A percentile compares a stretch with the other conserved stretches of the same genome.
These are phyloP conservation scores for Candida chilensis DNA, from an alignment of 805 yeast genomes.

Conservation along the genomic window DNA sequence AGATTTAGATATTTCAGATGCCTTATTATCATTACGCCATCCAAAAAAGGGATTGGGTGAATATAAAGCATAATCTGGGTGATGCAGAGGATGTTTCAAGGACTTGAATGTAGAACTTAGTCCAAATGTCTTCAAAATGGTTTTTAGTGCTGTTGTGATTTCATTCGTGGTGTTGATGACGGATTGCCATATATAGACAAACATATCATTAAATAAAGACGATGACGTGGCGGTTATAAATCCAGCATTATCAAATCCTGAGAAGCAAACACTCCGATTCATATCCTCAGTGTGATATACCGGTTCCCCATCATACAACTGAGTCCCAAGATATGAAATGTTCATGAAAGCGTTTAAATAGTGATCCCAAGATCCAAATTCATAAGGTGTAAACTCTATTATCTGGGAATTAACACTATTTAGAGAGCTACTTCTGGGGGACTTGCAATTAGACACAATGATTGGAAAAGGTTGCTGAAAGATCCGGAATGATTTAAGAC, in stretches of 20 bases:
- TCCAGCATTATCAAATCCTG: conserved; percentile 50
- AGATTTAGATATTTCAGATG: conserved; percentile 9
- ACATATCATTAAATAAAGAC: conserved; percentile 47
- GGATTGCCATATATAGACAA: conserved; percentile 36
- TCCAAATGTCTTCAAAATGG: conserved; percentile 33
- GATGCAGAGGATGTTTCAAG: conserved; percentile 17
- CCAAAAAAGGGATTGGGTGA: conserved; percentile 56
- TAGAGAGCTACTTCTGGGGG: conserved; percentile 17
- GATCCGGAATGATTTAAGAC: conserved; percentile 22
- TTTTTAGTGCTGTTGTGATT: conserved; percentile 20
- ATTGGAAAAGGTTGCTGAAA: conserved; percentile 42
- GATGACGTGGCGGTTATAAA: conserved; percentile 59
- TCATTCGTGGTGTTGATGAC: conserved; percentile 13
- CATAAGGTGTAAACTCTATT: conserved; percentile 56
- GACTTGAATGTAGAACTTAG: conserved; percentile 17
- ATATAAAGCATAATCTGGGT: conserved; percentile 51
- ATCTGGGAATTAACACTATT: conserved; percentile 29
- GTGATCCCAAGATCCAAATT: conserved; percentile 62
- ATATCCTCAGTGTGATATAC: conserved; percentile 9
- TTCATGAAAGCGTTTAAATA: conserved; percentile 35
- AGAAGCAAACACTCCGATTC: conserved; percentile 27
- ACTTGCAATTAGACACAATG: conserved; percentile 27
- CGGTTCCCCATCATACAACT: conserved; percentile 32
- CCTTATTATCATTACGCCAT: conserved; percentile 9
- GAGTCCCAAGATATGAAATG: conserved; percentile 44